A percentile compares a stretch with the other conserved stretches of the same genome.
Conservation (phyloP, 768 basidiomycete genomes). For the Calocybe indica region DNA sequence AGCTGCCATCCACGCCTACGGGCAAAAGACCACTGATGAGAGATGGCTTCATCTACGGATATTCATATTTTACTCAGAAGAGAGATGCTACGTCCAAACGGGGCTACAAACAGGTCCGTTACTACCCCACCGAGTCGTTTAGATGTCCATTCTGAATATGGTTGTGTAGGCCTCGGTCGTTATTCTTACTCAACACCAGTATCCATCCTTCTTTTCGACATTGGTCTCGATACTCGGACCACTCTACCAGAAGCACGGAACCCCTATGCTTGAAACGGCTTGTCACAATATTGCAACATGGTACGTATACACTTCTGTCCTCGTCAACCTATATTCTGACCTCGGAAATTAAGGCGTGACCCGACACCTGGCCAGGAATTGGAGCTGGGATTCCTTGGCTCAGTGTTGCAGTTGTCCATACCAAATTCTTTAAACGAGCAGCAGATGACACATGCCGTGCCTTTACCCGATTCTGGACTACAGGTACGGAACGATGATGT, state of each 20-base stretch:
- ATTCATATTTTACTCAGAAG: conserved; percentile 69
- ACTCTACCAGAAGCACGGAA: conserved; percentile 64
- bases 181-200: conserved; percentile 73
- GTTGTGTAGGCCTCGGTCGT: conserved; percentile 65
- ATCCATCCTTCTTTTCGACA: conserved; percentile 77
- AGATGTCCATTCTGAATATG: neutral
- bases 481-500: conserved; percentile 36
- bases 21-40: conserved; percentile 30
- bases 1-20: conserved; percentile 17
- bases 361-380: conserved; percentile 59
- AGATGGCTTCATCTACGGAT: conserved; percentile 76
- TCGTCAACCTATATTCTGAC: conserved; percentile 15
- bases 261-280: conserved; percentile 78
- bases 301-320: conserved; percentile 37
- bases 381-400: conserved; percentile 82
- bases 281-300: conserved; percentile 83
- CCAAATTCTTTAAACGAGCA: conserved; percentile 67
- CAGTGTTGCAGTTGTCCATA: conserved; percentile 65
- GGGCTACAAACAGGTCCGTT: conserved; percentile 70
- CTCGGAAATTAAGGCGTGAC: conserved; percentile 68
- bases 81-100: conserved; percentile 62
- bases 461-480: conserved; percentile 45
- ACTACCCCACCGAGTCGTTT: conserved; percentile 3
- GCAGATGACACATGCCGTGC: conserved; percentile 54
- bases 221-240: conserved; percentile 68